A percentile compares a stretch with the other conserved stretches of the same genome.
Conservation (phyloP, 345 rosid genomes). For the Citrus maxima region DNA sequence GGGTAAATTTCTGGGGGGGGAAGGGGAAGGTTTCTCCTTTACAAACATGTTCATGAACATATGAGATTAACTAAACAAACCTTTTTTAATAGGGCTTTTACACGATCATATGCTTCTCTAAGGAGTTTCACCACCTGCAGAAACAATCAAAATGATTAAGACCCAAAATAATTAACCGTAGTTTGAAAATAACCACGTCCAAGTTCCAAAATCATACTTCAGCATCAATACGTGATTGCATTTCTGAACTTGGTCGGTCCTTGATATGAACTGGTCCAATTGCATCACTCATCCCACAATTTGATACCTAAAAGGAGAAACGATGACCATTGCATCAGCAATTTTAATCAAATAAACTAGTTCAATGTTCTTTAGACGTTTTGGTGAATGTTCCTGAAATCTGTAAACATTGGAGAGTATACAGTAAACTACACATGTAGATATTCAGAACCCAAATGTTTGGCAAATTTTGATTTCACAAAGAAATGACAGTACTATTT, state of each 20-base stretch:
- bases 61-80: slow-evolving; percentile 27
- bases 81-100: slow-evolving; percentile 75
- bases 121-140: slow-evolving; percentile 85
- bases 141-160: slow-evolving; percentile 17
- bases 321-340: background rate
- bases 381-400: background rate
- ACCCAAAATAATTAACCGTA: background rate
- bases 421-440: background rate
- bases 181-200: background rate
- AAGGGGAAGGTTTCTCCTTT: background rate
- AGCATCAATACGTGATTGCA: slow-evolving; percentile 95
- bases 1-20: background rate
- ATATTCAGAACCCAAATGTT: background rate
- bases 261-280: slow-evolving; percentile 92
- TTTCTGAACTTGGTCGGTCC: slow-evolving; percentile 90
- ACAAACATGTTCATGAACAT: background rate
- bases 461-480: background rate
- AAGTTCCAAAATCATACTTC: slow-evolving; percentile 50
- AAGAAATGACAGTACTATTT: background rate
- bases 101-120: slow-evolving; percentile 96
- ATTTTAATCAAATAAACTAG: background rate
- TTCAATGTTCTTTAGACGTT: background rate
- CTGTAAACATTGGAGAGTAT: background rate
- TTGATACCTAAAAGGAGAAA: slow-evolving; percentile 56
- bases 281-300: slow-evolving; percentile 91